phyloP scores from a whole-genome alignment of 1,284 basidiomycete species.

The Hemileia vastatrix region DNA sequence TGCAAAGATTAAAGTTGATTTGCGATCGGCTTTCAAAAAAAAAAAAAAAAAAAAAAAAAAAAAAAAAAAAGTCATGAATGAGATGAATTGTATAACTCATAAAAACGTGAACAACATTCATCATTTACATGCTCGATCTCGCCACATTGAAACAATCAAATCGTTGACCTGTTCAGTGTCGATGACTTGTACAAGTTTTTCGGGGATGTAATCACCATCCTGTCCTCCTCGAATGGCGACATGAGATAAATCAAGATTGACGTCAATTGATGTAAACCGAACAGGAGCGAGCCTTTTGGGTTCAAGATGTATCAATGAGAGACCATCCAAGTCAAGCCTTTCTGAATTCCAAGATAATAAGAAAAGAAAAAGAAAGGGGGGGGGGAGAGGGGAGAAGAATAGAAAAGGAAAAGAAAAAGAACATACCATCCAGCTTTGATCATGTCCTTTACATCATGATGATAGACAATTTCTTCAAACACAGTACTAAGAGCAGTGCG shows the following conservation, averaged over 20 bases:
- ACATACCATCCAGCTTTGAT: slow-evolving; percentile 75
- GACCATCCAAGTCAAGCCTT: no score
- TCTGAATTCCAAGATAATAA: neutral
- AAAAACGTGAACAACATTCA: neutral
- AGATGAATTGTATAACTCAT: neutral
- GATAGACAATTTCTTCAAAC: slow-evolving; percentile 86
- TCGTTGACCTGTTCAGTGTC: slow-evolving; percentile 67
- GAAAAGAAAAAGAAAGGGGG: neutral
- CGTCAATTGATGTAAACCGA: slow-evolving; percentile 68
- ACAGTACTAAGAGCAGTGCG: slow-evolving; percentile 77
- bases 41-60: neutral
- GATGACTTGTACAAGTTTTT: slow-evolving; percentile 64
- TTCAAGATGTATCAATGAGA: neutral
- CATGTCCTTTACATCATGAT: slow-evolving; percentile 61
- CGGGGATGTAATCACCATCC: slow-evolving; percentile 65
- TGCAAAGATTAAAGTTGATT: slow-evolving; percentile 83
- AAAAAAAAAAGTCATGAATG: neutral
- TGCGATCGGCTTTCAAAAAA: slow-evolving; percentile 51
- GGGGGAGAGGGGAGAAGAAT: neutral
- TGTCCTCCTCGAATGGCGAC: slow-evolving; percentile 54
- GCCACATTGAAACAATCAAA: slow-evolving; percentile 67
- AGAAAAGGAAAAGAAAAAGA: neutral
- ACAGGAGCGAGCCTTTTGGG: slow-evolving; percentile 66
- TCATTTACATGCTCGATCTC: slow-evolving; percentile 62
- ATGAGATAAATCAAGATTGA: slow-evolving; percentile 58